Percentiles rank a stretch among this genome's conserved stretches.
These are phyloP conservation scores for Penicillium sp. DNA, from an alignment of 2,329 filamentous ascomycete species.

Conservation along the genomic window DNA sequence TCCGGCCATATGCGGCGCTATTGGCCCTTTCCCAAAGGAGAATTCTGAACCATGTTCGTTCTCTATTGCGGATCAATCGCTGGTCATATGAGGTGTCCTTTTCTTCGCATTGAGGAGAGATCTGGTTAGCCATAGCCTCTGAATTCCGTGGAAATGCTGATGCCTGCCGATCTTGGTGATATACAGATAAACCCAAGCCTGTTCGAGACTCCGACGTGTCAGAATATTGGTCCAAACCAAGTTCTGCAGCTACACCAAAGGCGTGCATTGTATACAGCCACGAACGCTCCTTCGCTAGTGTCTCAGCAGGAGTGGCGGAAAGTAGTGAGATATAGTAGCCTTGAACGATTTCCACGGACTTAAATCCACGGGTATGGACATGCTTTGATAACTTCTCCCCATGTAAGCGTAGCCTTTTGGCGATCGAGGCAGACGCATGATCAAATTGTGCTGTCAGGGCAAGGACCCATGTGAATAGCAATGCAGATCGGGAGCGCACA, in stretches of 20 bases:
- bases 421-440: constrained; percentile 17
- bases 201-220: not conserved
- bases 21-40: constrained; percentile 34
- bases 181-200: not conserved
- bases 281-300: constrained; percentile 26
- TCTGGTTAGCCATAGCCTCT: not conserved
- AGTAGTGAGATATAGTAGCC: constrained; percentile 34
- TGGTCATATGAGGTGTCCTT: constrained; percentile 7
- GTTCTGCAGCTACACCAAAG: constrained; percentile 27
- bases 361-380: constrained; percentile 29
- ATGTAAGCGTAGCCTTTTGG: constrained; percentile 27
- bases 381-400: constrained; percentile 31
- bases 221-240: constrained; percentile 26
- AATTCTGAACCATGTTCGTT: constrained; percentile 34
- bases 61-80: constrained; percentile 25
- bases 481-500: constrained; percentile 26
- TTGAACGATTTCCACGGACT: constrained; percentile 33
- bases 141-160: not conserved
- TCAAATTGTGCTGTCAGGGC: constrained; percentile 33
- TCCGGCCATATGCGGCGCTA: constrained; percentile 28
- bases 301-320: constrained; percentile 28
- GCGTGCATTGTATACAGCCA: constrained; percentile 35
- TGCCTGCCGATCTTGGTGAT: not conserved
- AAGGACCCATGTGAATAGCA: constrained; percentile 34
- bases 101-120: not conserved